Evolutionary conservation across 2,329 filamentous ascomycete genomes (phyloP).

Genomic region (Aspergillus sp.): DNA sequence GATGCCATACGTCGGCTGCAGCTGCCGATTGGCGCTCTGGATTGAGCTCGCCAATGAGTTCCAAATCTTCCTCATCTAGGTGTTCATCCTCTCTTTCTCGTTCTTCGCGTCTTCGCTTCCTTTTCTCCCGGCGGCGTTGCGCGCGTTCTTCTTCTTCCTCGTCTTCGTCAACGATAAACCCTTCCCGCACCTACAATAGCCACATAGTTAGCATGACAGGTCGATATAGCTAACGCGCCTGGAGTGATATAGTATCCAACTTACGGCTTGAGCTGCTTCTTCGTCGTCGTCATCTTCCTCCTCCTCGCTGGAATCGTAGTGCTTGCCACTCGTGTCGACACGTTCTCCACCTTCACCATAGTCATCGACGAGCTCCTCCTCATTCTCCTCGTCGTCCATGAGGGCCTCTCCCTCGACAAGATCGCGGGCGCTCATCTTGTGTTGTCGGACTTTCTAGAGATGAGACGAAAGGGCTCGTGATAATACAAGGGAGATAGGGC

Average conservation of each 20-base stretch:
- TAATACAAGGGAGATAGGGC: slow-evolving; percentile 1
- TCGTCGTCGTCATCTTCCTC: slow-evolving; percentile 91
- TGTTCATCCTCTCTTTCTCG: slow-evolving; percentile 79
- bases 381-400: slow-evolving; percentile 80
- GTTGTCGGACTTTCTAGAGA: slow-evolving; percentile 3
- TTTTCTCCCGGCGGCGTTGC: slow-evolving; percentile 62
- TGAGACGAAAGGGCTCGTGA: background rate
- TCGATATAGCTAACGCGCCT: background rate
- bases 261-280: slow-evolving; percentile 74
- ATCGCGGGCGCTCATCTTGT: slow-evolving; percentile 61
- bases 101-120: slow-evolving; percentile 74
- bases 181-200: slow-evolving; percentile 71
- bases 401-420: slow-evolving; percentile 84
- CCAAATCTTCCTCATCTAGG: slow-evolving; percentile 92
- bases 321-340: slow-evolving; percentile 37
- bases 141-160: slow-evolving; percentile 72
- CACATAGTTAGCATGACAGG: slow-evolving; percentile 16
- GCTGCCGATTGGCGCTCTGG: slow-evolving; percentile 68
- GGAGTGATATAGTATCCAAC: slow-evolving; percentile 18
- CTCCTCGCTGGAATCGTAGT: slow-evolving; percentile 82
- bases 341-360: slow-evolving; percentile 58
- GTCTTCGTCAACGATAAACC: slow-evolving; percentile 94
- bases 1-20: slow-evolving; percentile 64
- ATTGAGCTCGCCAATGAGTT: slow-evolving; percentile 83
- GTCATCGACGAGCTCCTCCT: slow-evolving; percentile 79